phyloP scores from a whole-genome alignment of 192 early-diverging fungal genomes.

The Thoreauomyces humboldtii region DNA sequence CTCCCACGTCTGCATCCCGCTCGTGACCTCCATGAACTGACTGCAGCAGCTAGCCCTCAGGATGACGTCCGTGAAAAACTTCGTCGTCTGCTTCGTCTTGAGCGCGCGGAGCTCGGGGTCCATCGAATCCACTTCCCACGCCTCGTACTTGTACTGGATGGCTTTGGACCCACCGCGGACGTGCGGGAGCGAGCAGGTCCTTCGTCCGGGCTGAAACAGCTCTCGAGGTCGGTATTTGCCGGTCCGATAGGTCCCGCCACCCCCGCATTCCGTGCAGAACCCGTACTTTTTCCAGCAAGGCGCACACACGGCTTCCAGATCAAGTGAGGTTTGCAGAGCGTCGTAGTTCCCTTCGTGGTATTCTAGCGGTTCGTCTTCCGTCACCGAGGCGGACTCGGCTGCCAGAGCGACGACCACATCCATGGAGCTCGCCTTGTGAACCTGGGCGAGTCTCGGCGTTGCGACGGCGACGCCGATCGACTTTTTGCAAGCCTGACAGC shows the following conservation, averaged over 20 bases:
- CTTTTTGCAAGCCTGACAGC: slow-evolving; percentile 1
- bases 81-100: background rate
- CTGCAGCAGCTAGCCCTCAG: background rate
- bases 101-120: background rate
- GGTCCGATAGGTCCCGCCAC: slow-evolving; percentile 26
- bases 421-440: background rate
- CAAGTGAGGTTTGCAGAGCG: background rate
- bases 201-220: slow-evolving; percentile 40
- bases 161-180: slow-evolving; percentile 38
- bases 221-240: slow-evolving; percentile 51
- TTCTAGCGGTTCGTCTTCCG: background rate
- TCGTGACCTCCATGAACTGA: background rate
- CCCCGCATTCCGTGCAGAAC: slow-evolving; percentile 31
- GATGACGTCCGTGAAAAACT: background rate
- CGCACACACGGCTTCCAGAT: slow-evolving; percentile 10
- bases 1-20: background rate
- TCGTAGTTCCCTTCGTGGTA: too few relatives aligned
- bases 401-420: background rate
- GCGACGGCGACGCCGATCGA: background rate
- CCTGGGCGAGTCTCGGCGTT: background rate
- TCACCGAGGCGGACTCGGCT: background rate
- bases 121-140: background rate
- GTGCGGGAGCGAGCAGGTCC: slow-evolving; percentile 51
- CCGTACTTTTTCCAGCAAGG: slow-evolving; percentile 11
- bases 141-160: slow-evolving; percentile 3